Evolutionary conservation across 495 filamentous ascomycete species (phyloP).

Genomic region (Symbiotaphrina buchneri): DNA sequence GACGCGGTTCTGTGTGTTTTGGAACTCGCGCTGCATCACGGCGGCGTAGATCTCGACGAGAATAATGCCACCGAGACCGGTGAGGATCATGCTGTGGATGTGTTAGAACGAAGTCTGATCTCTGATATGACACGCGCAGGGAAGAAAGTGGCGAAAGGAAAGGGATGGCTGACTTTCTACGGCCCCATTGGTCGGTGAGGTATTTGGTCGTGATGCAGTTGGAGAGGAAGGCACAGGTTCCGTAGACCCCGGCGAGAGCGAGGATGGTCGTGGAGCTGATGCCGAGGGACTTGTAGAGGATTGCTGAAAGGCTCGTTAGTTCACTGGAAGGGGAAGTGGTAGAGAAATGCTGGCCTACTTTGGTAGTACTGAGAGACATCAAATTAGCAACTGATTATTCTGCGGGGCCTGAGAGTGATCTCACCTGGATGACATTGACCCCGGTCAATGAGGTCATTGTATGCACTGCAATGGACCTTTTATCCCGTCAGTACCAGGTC

Average conservation of each 20-base stretch:
- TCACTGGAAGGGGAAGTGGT: not conserved
- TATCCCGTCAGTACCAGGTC: too few species aligned
- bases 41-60: slow-evolving; percentile 34
- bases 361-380: slow-evolving; percentile 21
- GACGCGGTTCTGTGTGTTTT: slow-evolving; percentile 26
- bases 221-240: slow-evolving; percentile 27
- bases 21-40: slow-evolving; percentile 32
- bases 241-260: slow-evolving; percentile 30
- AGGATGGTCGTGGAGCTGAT: slow-evolving; percentile 26
- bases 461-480: too few species aligned
- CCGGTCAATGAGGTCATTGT: too few species aligned
- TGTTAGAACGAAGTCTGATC: too few species aligned
- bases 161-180: slow-evolving; percentile 21
- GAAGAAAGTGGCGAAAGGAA: not conserved
- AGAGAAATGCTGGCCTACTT: slow-evolving; percentile 16
- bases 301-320: slow-evolving; percentile 11
- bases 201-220: slow-evolving; percentile 28
- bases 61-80: slow-evolving; percentile 24
- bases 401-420: too few species aligned
- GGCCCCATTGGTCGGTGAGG: slow-evolving; percentile 35
- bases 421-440: too few species aligned
- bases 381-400: not conserved
- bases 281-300: slow-evolving; percentile 30
- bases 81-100: slow-evolving; percentile 23
- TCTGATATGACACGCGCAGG: too few species aligned